Percentiles rank a stretch among this genome's conserved stretches.
Conservation (phyloP, 1,139 yeast species). For the Zygoascus hellenicus region DNA sequence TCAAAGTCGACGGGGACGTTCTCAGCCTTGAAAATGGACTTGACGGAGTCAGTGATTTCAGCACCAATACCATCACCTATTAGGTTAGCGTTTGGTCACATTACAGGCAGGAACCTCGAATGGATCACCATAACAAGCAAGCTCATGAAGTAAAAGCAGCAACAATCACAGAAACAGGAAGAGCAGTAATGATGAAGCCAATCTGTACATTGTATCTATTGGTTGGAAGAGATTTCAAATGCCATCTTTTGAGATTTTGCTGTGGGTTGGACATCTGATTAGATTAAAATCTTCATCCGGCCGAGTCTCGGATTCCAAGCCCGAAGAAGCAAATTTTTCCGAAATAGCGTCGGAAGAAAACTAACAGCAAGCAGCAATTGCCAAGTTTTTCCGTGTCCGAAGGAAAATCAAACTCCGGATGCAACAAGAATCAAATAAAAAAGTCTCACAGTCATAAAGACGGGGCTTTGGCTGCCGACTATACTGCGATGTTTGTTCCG, state of each 20-base stretch:
- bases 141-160: too few species aligned
- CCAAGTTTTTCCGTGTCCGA: background rate
- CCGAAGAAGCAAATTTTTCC: constrained; percentile 4
- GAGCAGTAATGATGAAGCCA: too few species aligned
- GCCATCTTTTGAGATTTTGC: too few species aligned
- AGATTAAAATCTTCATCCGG: background rate
- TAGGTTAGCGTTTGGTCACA: constrained; percentile 4
- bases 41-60: constrained; percentile 92
- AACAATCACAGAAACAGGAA: too few species aligned
- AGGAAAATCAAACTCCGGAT: background rate
- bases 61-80: constrained; percentile 90
- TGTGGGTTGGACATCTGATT: too few species aligned
- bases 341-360: background rate
- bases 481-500: background rate
- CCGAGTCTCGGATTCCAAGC: constrained; percentile 1
- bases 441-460: background rate
- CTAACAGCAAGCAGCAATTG: background rate
- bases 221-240: too few species aligned
- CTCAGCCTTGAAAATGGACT: constrained; percentile 78
- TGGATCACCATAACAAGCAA: background rate
- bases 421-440: background rate
- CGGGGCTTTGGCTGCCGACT: too few species aligned
- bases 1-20: constrained; percentile 94
- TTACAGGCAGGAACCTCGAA: background rate
- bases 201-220: too few species aligned